These are phyloP conservation scores for Agroathelia rolfsii DNA, from an alignment of 1,284 basidiomycete genomes.

Conservation along the genomic window DNA sequence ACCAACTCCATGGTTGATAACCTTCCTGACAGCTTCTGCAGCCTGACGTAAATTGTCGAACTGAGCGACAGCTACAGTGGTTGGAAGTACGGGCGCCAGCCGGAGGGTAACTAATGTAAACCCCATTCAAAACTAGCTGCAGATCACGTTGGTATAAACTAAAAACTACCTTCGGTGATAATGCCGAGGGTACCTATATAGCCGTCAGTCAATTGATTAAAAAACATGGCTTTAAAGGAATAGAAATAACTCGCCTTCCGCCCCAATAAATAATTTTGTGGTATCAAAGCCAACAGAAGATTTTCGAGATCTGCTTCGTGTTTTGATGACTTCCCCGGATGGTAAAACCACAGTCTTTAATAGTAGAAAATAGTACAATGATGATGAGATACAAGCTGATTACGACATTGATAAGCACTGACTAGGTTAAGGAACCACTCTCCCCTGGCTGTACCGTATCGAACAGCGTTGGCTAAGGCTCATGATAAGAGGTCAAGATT, in stretches of 20 bases:
- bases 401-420: constrained; percentile 9
- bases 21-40: constrained; percentile 66
- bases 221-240: too few relatives aligned
- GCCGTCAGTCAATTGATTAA: too few relatives aligned
- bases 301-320: constrained; percentile 76
- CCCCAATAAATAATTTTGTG: constrained; percentile 89
- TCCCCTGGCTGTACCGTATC: constrained; percentile 79
- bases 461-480: constrained; percentile 70
- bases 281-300: constrained; percentile 87
- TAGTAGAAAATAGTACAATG: constrained; percentile 2
- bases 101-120: constrained; percentile 61
- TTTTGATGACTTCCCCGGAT: constrained; percentile 89
- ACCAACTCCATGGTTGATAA: constrained; percentile 65
- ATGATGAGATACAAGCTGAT: neutral
- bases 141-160: constrained; percentile 15
- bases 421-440: constrained; percentile 82
- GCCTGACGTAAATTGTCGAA: constrained; percentile 58
- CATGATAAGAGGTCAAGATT: constrained; percentile 4
- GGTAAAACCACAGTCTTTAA: constrained; percentile 79
- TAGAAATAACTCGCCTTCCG: too few relatives aligned
- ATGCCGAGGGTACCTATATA: constrained; percentile 91
- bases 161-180: constrained; percentile 69
- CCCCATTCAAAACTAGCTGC: constrained; percentile 10
- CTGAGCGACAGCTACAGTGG: constrained; percentile 58
- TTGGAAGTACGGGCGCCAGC: constrained; percentile 74